phyloP scores from a whole-genome alignment of 495 filamentous ascomycete species.

The Talaromyces stipitatus region DNA sequence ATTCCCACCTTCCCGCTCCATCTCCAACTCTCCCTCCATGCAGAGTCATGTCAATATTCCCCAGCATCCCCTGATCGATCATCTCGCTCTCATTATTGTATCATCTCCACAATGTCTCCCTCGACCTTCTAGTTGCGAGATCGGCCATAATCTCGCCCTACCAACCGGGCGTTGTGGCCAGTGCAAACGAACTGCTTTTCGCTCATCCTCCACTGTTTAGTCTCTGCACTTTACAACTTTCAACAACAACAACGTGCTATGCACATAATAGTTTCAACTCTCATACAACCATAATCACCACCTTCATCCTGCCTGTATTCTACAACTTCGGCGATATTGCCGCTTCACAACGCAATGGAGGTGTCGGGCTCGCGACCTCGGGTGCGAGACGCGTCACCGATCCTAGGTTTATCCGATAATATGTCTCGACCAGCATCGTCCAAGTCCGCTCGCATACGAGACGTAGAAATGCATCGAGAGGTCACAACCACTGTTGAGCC shows the following conservation, averaged over 20 bases:
- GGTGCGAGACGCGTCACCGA: constrained; percentile 8
- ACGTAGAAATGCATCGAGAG: constrained; percentile 23
- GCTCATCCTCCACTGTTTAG: neutral
- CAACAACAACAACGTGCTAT: neutral
- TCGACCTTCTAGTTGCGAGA: neutral
- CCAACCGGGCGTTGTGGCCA: neutral
- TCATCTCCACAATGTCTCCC: neutral
- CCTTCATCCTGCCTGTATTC: neutral
- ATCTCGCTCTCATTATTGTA: neutral
- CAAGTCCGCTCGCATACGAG: constrained; percentile 16
- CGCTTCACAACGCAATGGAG: constrained; percentile 1
- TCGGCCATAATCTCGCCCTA: neutral
- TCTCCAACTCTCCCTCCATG: neutral
- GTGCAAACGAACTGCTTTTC: neutral
- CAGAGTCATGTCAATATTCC: neutral
- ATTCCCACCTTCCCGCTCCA: constrained; percentile 1
- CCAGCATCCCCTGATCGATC: neutral
- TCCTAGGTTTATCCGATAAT: neutral
- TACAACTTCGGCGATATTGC: neutral
- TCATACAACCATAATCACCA: neutral
- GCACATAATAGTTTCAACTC: neutral
- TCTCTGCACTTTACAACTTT: neutral
- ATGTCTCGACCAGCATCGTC: constrained; percentile 1
- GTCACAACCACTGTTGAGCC: constrained; percentile 15
- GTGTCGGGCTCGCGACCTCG: neutral